Conservation (phyloP, 345 rosid species). For the Syzygium oleosum region DNA sequence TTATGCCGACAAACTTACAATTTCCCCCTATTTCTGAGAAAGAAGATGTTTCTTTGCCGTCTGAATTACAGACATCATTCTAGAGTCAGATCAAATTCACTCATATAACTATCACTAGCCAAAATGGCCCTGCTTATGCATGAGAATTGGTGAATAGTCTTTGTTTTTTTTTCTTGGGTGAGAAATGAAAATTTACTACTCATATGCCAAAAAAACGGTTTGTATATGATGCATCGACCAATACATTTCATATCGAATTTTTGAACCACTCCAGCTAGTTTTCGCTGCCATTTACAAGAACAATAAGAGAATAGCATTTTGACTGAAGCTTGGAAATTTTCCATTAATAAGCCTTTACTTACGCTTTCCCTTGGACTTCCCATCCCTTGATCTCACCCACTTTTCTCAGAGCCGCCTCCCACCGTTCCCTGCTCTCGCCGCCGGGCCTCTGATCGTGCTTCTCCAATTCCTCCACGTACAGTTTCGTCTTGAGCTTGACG, state of each 20-base stretch:
- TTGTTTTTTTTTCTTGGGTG: not conserved
- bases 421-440: not conserved
- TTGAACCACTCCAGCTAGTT: not conserved
- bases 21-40: not conserved
- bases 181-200: not conserved
- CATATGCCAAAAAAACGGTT: not conserved
- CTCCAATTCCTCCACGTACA: not conserved
- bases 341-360: not conserved
- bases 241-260: not conserved
- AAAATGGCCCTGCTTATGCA: not conserved
- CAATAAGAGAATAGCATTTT: not conserved
- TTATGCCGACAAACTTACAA: not conserved
- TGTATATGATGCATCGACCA: not conserved
- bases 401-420: not conserved
- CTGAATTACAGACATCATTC: not conserved
- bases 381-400: not conserved
- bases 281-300: fast-evolving
- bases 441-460: not conserved
- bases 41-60: not conserved
- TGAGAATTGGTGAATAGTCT: not conserved
- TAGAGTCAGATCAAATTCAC: not conserved
- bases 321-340: too few relatives aligned
- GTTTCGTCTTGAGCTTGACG: not conserved
- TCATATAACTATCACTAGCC: not conserved
- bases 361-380: not conserved